Percentiles rank a stretch among this genome's conserved stretches.
Conservation (phyloP, 345 rosid species). For the Citrus sp. region DNA sequence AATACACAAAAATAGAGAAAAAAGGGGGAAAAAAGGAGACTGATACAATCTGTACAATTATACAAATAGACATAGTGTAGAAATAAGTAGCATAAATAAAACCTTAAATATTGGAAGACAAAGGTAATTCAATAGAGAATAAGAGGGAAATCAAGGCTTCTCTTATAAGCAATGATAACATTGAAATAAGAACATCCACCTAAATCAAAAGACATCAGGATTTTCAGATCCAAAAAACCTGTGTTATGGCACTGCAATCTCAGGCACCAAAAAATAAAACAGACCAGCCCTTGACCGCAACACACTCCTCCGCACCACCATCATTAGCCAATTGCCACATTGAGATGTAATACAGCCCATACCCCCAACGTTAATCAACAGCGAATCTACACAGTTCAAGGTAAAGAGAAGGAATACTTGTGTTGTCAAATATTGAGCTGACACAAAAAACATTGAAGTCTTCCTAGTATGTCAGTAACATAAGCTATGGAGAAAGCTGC, state of each 20-base stretch:
- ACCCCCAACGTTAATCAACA: not conserved
- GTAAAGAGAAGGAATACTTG: not conserved
- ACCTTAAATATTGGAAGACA: not conserved
- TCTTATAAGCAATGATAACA: not conserved
- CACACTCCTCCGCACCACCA: not conserved
- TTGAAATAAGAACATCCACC: not conserved
- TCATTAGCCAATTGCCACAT: not conserved
- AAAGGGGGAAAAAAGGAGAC: not conserved
- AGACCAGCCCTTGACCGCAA: not conserved
- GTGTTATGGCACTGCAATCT: not conserved
- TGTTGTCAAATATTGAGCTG: not conserved
- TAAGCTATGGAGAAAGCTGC: not conserved
- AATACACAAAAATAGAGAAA: not conserved
- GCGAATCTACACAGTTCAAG: not conserved
- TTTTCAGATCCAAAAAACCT: not conserved
- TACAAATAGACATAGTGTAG: not conserved
- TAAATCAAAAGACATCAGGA: not conserved
- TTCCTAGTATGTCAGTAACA: not conserved
- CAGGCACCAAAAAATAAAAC: not conserved
- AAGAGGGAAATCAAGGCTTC: not conserved
- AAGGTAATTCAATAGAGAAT: not conserved
- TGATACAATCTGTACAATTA: not conserved
- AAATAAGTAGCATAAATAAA: not conserved
- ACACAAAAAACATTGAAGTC: not conserved
- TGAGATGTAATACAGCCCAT: not conserved